Base-by-base conservation (phyloP, 305 asterid species). In the Solanum hybrid region DNA sequence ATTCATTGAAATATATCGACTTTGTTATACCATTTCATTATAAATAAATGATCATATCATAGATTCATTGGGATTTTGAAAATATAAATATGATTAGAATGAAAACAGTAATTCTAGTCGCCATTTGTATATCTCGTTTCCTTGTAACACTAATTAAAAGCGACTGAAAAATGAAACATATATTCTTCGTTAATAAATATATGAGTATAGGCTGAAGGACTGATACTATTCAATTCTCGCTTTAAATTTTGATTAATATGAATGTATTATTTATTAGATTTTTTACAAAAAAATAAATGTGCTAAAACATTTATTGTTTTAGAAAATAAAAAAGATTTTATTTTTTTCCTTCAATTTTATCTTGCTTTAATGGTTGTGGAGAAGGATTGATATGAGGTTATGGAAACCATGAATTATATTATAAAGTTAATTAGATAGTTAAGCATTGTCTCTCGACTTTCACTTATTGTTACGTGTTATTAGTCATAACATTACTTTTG, bases 401-500 rank as follows among this genome's bases (percentile, higher is more conserved):
- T 17, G 4, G 10, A 17, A 56, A 56, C 0, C 10, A 56, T 56
- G 69, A 20, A 17, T 56, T 56, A 56, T 56, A 17, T 17, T 3
- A 17, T 56, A 56, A 56, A 3, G 69, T 56, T 56, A 6, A 20
- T 0, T 56, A 56, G 10, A 56, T 17, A 6, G 24, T 56, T 56
- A 56, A 6, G 69, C 10, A 56, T 56, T 56, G 69, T 56, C 24
- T 56, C 69, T 56, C 2, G 24, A 56, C 0, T 56, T 17, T 56
- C 69, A 0, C 24, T 56, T 56, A 56, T 56, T 0, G 24, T 56
- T 56, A 56, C 0, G 0, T 6, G 69, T 56, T 56, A 56, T 56
- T 56, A 56, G 69, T 56, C 24, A 56, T 56, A 56, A 6, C 24
- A 51, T 16, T 51, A 5, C 8, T 51, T 46, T 46, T 46, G 20